Evolutionary conservation across 352 stramenopile genomes (phyloP), one percentile per base, ranked within the genome.

Genomic region (Pythium brassicae): DNA sequence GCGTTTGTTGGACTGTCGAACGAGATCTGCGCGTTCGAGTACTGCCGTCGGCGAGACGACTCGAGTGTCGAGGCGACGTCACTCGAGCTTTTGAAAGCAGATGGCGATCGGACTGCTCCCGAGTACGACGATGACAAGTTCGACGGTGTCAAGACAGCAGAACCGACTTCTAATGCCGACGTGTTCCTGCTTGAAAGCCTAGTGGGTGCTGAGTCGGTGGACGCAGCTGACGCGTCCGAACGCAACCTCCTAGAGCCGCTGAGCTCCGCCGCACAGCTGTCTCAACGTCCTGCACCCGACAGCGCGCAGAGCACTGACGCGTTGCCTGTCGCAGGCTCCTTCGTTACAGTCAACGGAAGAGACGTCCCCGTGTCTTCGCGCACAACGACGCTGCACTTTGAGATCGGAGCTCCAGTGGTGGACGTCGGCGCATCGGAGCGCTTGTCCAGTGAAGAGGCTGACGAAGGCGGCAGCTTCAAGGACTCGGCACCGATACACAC

Each of bases 1-100:
- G 59, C 42, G 10, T 25, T 83, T 40, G 48, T 71, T 0, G 72
- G 68, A 1, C 58, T 81, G 48, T 53, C 71, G 42, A 75, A 78
- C 8, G 65, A 83, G 34, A 29, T 85, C 22, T 81, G 70, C 35
- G 26, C 23, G 20, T 62, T 68, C 22, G 49, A 55, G 27, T 73
- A 34, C 40, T 39, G 34, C 17, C 42, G 25, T 27, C 50, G 32
- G 8, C 32, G 22, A 44, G 23, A 19, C 8, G 11, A 20, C 29
- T 20, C 19, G 4, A 37, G 29, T 29, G 37, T 37, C 2, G 32
- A 37, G 32, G 9, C 32, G 14, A 37, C 9, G 32, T 2, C 32
- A 37, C 32, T 37, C 14, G 8, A 7, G 6, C 32, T 37, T 7
- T 37, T 9, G 32, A 14, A 7, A 37, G 9, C 14, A 11, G 32